Conservation (phyloP, 306 rosid genomes). For the Urtica urens region DNA sequence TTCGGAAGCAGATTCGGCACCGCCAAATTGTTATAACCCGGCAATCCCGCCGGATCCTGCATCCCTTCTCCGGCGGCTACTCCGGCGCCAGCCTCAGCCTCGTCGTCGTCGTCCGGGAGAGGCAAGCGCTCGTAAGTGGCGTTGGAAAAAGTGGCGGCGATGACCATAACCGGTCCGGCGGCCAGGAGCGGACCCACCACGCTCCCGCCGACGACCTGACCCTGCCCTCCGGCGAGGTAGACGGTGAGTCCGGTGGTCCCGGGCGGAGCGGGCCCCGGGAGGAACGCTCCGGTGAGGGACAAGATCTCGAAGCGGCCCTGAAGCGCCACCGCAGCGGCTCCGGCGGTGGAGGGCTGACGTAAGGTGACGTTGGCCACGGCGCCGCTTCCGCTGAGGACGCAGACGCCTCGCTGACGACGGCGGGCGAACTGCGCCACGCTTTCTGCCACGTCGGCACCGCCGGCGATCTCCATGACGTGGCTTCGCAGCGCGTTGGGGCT, state of each 20-base stretch:
- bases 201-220: constrained; percentile 67
- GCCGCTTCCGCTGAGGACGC: constrained; percentile 58
- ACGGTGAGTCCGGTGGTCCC: constrained; percentile 64
- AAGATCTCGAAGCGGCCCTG: constrained; percentile 76
- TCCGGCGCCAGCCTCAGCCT: constrained; percentile 18
- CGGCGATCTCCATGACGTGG: constrained; percentile 79
- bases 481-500: constrained; percentile 79
- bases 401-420: constrained; percentile 56
- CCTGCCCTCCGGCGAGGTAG: constrained; percentile 69
- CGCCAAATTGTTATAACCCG: constrained; percentile 36
- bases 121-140: constrained; percentile 75
- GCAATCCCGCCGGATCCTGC: constrained; percentile 25
- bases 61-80: constrained; percentile 28
- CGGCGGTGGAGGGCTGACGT: constrained; percentile 49
- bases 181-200: constrained; percentile 70
- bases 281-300: constrained; percentile 50
- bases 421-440: constrained; percentile 60
- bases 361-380: constrained; percentile 58
- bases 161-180: constrained; percentile 62
- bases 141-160: constrained; percentile 69
- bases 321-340: constrained; percentile 50
- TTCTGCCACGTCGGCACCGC: constrained; percentile 53
- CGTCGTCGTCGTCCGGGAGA: constrained; percentile 50
- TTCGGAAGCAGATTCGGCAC: constrained; percentile 33
- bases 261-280: constrained; percentile 54